phyloP scores from a whole-genome alignment of 805 yeast species.

The Myxozyma neotropica region DNA sequence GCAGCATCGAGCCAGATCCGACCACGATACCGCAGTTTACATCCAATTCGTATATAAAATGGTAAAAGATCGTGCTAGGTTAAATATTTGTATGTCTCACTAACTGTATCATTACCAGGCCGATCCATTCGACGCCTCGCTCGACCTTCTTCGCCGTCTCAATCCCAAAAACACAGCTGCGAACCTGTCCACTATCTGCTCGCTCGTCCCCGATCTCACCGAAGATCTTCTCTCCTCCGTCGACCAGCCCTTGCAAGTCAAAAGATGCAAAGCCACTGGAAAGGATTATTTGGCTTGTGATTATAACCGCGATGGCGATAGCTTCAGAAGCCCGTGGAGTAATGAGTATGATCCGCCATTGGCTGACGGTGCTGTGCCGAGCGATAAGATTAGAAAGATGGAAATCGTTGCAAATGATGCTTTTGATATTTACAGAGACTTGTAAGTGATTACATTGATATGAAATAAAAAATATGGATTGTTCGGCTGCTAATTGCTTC shows the following conservation, averaged over 20 bases:
- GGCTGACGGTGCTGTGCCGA: conserved; percentile 76
- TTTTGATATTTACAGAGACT: conserved; percentile 87
- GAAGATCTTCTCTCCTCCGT: conserved; percentile 85
- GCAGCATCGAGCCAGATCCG: too few relatives aligned
- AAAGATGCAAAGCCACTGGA: conserved; percentile 56
- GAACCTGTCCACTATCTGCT: conserved; percentile 52
- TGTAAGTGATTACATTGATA: conserved; percentile 39
- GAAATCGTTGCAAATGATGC: conserved; percentile 86
- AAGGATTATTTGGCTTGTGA: conserved; percentile 84
- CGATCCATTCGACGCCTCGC: conserved; percentile 71
- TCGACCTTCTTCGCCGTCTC: conserved; percentile 74
- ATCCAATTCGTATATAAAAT: too few relatives aligned
- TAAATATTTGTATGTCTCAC: too few relatives aligned
- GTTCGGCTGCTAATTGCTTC: neutral
- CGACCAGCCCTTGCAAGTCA: conserved; percentile 73
- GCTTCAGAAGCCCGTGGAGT: conserved; percentile 88
- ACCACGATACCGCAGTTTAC: too few relatives aligned
- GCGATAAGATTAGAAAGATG: conserved; percentile 63
- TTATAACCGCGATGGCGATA: conserved; percentile 92
- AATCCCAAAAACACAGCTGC: conserved; percentile 62
- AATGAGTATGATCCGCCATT: conserved; percentile 62
- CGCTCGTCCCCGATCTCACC: conserved; percentile 67
- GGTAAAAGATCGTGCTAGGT: too few relatives aligned
- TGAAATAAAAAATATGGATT: too few relatives aligned
- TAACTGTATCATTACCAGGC: too few relatives aligned